Conservation (phyloP, 2,329 filamentous ascomycete species). For the Phialophora macrospora region DNA sequence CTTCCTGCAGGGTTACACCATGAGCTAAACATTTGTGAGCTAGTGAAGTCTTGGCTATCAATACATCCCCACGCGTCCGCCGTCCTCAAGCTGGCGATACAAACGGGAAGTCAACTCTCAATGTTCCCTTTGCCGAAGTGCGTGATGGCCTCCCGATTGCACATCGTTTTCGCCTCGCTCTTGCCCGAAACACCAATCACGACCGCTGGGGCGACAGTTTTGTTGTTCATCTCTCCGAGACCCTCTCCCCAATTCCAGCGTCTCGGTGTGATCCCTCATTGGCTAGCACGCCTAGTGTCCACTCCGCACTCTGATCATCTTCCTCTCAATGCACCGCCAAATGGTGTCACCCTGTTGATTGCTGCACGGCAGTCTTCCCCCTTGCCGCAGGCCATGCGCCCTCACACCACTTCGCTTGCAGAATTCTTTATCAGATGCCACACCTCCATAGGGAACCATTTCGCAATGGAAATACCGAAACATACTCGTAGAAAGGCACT, state of each 20-base stretch:
- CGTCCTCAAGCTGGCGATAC: neutral
- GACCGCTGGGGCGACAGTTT: neutral
- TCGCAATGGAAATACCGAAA: neutral
- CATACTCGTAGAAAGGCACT: neutral
- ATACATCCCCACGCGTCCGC: conserved; percentile 7
- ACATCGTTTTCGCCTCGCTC: neutral
- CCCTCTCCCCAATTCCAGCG: neutral
- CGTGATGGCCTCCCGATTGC: neutral
- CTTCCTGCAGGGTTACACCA: conserved; percentile 1
- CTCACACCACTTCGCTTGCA: conserved; percentile 4
- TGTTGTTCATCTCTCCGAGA: conserved; percentile 1
- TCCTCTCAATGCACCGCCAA: neutral
- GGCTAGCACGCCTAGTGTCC: neutral
- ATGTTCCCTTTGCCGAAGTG: neutral
- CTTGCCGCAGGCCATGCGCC: conserved; percentile 3
- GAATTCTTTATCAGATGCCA: neutral
- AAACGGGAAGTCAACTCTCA: neutral
- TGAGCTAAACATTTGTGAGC: conserved; percentile 1
- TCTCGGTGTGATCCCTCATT: neutral
- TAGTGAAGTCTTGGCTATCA: conserved; percentile 2
- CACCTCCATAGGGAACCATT: neutral
- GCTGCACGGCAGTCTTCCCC: neutral
- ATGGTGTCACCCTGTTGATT: conserved; percentile 3
- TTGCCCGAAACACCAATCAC: neutral
- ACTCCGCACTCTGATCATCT: neutral